Conservation (phyloP, 139 green algal genomes). For the Edaphochlamys debaryana region DNA sequence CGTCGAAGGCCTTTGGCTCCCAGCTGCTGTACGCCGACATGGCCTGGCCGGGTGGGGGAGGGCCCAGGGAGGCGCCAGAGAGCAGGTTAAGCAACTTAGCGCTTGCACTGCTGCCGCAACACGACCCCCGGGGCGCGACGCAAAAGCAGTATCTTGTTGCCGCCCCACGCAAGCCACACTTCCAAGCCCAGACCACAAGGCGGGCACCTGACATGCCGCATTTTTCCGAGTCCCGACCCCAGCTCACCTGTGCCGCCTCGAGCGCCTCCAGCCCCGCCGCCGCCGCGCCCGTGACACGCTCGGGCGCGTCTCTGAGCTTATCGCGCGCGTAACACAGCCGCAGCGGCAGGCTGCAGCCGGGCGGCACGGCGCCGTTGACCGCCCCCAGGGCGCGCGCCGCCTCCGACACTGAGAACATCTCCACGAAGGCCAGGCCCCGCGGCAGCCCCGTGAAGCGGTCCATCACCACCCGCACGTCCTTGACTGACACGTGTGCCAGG, state of each 20-base stretch:
- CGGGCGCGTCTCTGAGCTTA: constrained; percentile 4
- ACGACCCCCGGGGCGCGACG: too few relatives aligned
- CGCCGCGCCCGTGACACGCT: background rate
- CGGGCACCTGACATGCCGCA: too few relatives aligned
- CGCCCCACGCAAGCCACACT: too few relatives aligned
- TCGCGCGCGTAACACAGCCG: constrained; percentile 56
- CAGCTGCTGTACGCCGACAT: constrained; percentile 50
- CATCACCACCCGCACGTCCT: constrained; percentile 75
- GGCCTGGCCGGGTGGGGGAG: constrained; percentile 29
- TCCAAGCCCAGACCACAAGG: too few relatives aligned
- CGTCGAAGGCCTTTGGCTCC: constrained; percentile 24
- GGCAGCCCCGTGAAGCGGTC: constrained; percentile 74
- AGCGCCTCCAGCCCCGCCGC: constrained; percentile 23
- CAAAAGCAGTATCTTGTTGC: too few relatives aligned
- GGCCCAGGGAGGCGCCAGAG: too few relatives aligned
- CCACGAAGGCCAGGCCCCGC: constrained; percentile 26
- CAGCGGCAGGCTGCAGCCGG: constrained; percentile 35
- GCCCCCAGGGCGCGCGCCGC: constrained; percentile 4
- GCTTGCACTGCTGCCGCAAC: background rate
- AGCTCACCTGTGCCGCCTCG: constrained; percentile 34
- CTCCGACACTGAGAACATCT: constrained; percentile 27
- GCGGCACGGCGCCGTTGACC: constrained; percentile 33
- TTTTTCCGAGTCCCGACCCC: too few relatives aligned
- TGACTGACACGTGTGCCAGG: constrained; percentile 53
- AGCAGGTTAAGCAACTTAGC: background rate